A percentile compares a stretch with the other conserved stretches of the same genome.
Evolutionary conservation across 2,329 filamentous ascomycete species (phyloP).

Genomic region (Shiraia sp.): DNA sequence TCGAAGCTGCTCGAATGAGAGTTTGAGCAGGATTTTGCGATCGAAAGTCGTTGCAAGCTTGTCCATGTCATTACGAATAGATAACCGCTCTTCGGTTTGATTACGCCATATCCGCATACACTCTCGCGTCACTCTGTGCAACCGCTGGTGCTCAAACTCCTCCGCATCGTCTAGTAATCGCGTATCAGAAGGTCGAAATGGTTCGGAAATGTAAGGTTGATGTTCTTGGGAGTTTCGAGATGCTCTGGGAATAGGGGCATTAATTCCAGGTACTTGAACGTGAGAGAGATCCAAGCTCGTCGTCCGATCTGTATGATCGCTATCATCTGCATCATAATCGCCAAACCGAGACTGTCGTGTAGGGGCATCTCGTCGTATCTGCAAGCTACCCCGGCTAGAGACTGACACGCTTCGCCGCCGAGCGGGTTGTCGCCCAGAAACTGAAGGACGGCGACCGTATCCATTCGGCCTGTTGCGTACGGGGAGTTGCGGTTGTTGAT

Average conservation of each 20-base stretch:
- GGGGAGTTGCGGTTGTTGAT: constrained; percentile 27
- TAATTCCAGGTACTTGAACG: constrained; percentile 41
- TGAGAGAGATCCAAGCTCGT: constrained; percentile 33
- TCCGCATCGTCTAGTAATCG: constrained; percentile 57
- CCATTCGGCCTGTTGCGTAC: constrained; percentile 31
- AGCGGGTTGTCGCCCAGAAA: constrained; percentile 24
- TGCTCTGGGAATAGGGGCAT: constrained; percentile 36
- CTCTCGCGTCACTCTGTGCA: constrained; percentile 28
- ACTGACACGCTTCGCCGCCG: constrained; percentile 36
- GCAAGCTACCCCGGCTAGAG: constrained; percentile 42
- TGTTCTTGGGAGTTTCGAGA: constrained; percentile 14
- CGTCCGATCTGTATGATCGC: constrained; percentile 36
- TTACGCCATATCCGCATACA: constrained; percentile 54
- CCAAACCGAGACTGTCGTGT: constrained; percentile 12
- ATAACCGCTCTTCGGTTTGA: constrained; percentile 31
- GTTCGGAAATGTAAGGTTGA: constrained; percentile 36
- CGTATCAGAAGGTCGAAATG: constrained; percentile 55
- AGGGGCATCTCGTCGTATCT: constrained; percentile 28
- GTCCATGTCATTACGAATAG: constrained; percentile 25
- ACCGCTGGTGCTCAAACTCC: constrained; percentile 40
- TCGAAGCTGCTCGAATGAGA: constrained; percentile 53
- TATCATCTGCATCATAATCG: constrained; percentile 30
- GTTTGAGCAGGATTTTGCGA: constrained; percentile 54
- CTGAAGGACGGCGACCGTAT: constrained; percentile 14
- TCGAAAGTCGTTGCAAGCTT: constrained; percentile 54